These are phyloP conservation scores for Wilhelminamyces savonicus DNA, from an alignment of 805 yeast species.

Conservation along the genomic window DNA sequence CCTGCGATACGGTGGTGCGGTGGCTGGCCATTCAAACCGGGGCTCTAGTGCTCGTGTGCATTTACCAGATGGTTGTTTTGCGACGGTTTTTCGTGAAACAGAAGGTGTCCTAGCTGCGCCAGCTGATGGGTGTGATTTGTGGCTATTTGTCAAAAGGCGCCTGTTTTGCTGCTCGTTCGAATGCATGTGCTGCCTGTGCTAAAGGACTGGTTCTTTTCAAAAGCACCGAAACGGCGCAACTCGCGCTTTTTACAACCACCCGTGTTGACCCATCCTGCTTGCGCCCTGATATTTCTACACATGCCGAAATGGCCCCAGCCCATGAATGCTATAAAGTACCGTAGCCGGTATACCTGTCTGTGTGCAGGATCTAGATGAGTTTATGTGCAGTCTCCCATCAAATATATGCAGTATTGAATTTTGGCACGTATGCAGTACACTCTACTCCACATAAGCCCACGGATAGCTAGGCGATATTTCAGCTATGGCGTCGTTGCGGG, in stretches of 20 bases:
- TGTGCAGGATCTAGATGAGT: too few relatives aligned
- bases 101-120: too few relatives aligned
- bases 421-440: too few relatives aligned
- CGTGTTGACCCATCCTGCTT: not conserved
- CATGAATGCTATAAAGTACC: too few relatives aligned
- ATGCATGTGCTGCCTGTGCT: not conserved
- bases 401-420: not conserved
- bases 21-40: conserved; percentile 17
- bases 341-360: too few relatives aligned
- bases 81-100: conserved; percentile 11
- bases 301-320: not conserved
- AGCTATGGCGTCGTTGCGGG: too few relatives aligned
- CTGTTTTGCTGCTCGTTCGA: not conserved
- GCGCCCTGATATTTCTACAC: not conserved
- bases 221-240: too few relatives aligned
- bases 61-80: conserved; percentile 15
- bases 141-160: not conserved
- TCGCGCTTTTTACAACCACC: not conserved
- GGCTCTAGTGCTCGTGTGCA: conserved; percentile 10
- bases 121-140: not conserved
- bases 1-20: conserved; percentile 13
- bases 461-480: too few relatives aligned
- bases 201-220: not conserved
- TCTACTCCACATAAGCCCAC: too few relatives aligned
- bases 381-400: not conserved